phyloP scores from a whole-genome alignment of 2,329 filamentous ascomycete species.

The Zarea fungicola region DNA sequence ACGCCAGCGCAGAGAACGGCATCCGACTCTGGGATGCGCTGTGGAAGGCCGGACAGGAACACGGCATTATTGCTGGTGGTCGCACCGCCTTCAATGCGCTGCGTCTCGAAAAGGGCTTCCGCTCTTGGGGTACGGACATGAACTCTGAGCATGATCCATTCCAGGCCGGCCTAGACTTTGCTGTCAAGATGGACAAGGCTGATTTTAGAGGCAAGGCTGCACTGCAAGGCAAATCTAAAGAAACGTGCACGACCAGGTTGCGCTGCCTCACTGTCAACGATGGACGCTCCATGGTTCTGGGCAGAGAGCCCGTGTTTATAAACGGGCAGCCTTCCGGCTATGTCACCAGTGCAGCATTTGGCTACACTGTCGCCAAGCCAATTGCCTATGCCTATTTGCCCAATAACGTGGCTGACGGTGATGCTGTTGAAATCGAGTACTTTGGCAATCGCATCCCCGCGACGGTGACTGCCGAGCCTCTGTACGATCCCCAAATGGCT shows the following conservation, averaged over 20 bases:
- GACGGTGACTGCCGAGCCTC: conserved; percentile 46
- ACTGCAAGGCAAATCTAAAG: conserved; percentile 35
- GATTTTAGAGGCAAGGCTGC: conserved; percentile 48
- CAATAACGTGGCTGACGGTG: conserved; percentile 38
- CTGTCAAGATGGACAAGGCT: conserved; percentile 42
- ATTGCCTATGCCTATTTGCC: conserved; percentile 56
- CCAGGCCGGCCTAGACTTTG: conserved; percentile 50
- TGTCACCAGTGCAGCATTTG: conserved; percentile 56
- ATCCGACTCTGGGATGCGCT: conserved; percentile 54
- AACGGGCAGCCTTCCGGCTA: conserved; percentile 47
- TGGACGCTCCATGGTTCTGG: conserved; percentile 50
- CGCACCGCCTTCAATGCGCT: conserved; percentile 53
- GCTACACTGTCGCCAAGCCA: conserved; percentile 53
- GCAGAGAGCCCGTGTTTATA: conserved; percentile 56
- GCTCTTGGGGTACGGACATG: conserved; percentile 53
- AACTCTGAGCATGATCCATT: conserved; percentile 56
- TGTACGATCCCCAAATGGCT: conserved; percentile 27
- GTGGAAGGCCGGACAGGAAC: conserved; percentile 46
- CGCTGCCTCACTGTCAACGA: conserved; percentile 53
- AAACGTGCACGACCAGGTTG: conserved; percentile 30
- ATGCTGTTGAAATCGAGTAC: conserved; percentile 54
- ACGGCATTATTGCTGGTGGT: conserved; percentile 55
- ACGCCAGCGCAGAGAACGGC: conserved; percentile 54
- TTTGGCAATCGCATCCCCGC: conserved; percentile 51
- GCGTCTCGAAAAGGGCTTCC: conserved; percentile 55